phyloP scores from a whole-genome alignment of 2,329 filamentous ascomycete species.

The Mycosphaerella arachidis region DNA sequence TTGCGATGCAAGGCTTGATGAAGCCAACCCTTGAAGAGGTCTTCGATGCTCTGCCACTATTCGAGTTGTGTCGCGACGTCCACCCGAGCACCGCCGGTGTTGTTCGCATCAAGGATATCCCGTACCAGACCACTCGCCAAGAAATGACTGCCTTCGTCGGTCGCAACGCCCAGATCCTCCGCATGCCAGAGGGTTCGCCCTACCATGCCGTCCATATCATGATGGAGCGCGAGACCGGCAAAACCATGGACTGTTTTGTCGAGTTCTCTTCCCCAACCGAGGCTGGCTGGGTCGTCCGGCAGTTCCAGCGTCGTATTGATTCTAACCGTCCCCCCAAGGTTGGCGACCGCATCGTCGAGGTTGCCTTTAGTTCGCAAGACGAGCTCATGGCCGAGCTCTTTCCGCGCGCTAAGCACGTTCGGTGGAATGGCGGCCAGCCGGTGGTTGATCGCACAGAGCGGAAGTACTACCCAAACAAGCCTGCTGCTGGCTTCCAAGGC shows the following conservation, averaged over 20 bases:
- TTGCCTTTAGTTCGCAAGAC: conserved; percentile 45
- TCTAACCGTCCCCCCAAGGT: conserved; percentile 41
- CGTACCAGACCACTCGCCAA: conserved; percentile 46
- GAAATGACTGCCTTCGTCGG: conserved; percentile 49
- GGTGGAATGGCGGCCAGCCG: conserved; percentile 40
- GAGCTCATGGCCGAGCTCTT: conserved; percentile 50
- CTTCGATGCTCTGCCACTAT: conserved; percentile 28
- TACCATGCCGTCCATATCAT: conserved; percentile 52
- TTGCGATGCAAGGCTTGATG: conserved; percentile 13
- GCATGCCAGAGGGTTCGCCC: conserved; percentile 40
- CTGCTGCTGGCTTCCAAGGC: conserved; percentile 47
- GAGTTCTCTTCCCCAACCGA: conserved; percentile 41
- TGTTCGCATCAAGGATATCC: conserved; percentile 40
- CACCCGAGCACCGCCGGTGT: conserved; percentile 31
- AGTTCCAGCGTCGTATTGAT: conserved; percentile 36
- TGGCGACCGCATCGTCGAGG: conserved; percentile 45
- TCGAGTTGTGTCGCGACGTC: conserved; percentile 32
- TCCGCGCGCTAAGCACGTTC: conserved; percentile 48
- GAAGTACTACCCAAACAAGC: conserved; percentile 44
- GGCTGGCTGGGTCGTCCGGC: conserved; percentile 37
- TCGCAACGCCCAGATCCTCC: conserved; percentile 42
- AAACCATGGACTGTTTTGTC: conserved; percentile 52
- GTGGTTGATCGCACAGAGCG: conserved; percentile 35
- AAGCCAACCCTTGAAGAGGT: conserved; percentile 27
- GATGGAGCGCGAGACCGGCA: conserved; percentile 55